Percentiles rank a stretch among this genome's conserved stretches.
Evolutionary conservation across 495 filamentous ascomycete species (phyloP).

Genomic region (Stereocaulon alpinum): DNA sequence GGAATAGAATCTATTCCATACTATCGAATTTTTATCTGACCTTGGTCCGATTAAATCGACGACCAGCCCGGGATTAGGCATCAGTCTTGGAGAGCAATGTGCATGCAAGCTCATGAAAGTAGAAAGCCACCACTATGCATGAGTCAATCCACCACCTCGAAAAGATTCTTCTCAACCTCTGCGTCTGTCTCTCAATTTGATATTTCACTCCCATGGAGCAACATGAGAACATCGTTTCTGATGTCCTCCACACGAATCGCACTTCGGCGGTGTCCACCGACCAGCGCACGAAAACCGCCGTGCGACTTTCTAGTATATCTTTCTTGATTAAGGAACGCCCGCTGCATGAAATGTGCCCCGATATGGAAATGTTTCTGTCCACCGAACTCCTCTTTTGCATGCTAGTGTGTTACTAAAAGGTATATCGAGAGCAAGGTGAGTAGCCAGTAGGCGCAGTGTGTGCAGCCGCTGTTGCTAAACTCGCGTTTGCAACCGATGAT

Average conservation of each 20-base stretch:
- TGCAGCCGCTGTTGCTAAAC: background rate
- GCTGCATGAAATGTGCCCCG: constrained; percentile 7
- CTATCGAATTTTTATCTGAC: constrained; percentile 7
- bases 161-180: background rate
- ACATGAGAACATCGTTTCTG: background rate
- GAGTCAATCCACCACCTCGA: background rate
- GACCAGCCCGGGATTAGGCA: background rate
- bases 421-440: constrained; percentile 5
- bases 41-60: background rate
- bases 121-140: constrained; percentile 1
- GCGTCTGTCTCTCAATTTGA: constrained; percentile 11
- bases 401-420: constrained; percentile 12
- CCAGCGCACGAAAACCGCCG: constrained; percentile 49
- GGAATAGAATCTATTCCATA: constrained; percentile 8
- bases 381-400: constrained; percentile 13
- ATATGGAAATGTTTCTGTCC: background rate
- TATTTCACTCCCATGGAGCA: constrained; percentile 4
- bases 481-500: constrained; percentile 12
- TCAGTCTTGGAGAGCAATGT: background rate
- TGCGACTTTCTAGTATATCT: constrained; percentile 41
- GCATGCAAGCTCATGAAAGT: constrained; percentile 4
- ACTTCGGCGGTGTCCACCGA: constrained; percentile 48
- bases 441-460: background rate
- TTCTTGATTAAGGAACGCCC: constrained; percentile 11
- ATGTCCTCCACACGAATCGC: constrained; percentile 8